Conservation (phyloP, 129 eudicot species). For the Chrysanthemum lavandulifolium region DNA sequence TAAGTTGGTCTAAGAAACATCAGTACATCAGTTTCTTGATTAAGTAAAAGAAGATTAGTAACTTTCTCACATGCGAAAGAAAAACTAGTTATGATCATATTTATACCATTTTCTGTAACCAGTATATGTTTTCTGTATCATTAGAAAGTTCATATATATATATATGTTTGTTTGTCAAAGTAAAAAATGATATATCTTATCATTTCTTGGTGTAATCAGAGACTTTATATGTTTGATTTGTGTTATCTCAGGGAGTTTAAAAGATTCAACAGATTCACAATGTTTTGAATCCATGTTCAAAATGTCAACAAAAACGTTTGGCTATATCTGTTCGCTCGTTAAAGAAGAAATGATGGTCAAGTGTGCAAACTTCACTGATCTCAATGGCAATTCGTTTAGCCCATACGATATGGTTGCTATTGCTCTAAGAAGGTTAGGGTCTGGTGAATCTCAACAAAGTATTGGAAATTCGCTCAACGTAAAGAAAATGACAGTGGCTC, state of each 20-base stretch:
- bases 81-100: neutral
- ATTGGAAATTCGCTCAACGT: constrained; percentile 50
- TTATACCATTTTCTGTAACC: constrained; percentile 5
- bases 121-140: neutral
- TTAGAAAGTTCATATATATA: constrained; percentile 8
- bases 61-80: too few relatives aligned
- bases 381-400: constrained; percentile 40
- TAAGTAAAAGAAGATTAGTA: too few relatives aligned
- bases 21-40: neutral
- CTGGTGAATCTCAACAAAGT: constrained; percentile 49
- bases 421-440: constrained; percentile 61
- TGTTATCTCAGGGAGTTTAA: constrained; percentile 44
- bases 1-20: neutral
- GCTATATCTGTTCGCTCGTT: constrained; percentile 59
- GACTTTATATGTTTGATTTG: neutral
- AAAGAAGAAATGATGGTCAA: constrained; percentile 45
- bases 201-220: neutral
- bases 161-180: constrained; percentile 1
- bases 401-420: constrained; percentile 57
- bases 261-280: constrained; percentile 30
- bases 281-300: constrained; percentile 60
- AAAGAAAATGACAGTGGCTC: constrained; percentile 54
- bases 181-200: neutral
- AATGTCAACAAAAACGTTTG: constrained; percentile 61
- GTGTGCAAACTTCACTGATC: constrained; percentile 34